These are phyloP conservation scores for Hydnomerulius pinastri DNA, from an alignment of 768 basidiomycete species.

Conservation along the genomic window DNA sequence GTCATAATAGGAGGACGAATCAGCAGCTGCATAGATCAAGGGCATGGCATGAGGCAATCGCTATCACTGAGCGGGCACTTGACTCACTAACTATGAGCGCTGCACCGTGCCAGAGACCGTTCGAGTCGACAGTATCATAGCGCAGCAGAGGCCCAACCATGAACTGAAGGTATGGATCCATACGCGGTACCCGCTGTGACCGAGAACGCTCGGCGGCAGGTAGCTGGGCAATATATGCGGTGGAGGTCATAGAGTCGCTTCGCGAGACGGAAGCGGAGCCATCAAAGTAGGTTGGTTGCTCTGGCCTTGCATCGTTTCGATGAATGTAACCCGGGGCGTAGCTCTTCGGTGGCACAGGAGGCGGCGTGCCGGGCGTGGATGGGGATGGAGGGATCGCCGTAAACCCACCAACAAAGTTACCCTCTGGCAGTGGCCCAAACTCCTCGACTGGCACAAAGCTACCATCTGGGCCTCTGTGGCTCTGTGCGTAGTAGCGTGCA, in stretches of 20 bases:
- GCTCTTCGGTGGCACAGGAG: constrained; percentile 48
- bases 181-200: constrained; percentile 56
- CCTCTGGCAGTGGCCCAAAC: constrained; percentile 61
- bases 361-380: constrained; percentile 42
- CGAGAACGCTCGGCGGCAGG: constrained; percentile 68
- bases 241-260: constrained; percentile 22
- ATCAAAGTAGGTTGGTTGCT: constrained; percentile 27
- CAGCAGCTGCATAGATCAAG: constrained; percentile 54
- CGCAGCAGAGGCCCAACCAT: constrained; percentile 92
- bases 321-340: constrained; percentile 5
- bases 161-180: constrained; percentile 82
- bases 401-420: constrained; percentile 58
- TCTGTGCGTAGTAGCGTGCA: constrained; percentile 24
- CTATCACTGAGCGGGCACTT: neutral
- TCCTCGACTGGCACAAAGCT: constrained; percentile 56
- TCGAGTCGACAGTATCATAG: constrained; percentile 83
- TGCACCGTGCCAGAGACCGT: constrained; percentile 84
- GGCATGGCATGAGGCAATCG: constrained; percentile 1
- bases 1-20: constrained; percentile 76
- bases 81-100: constrained; percentile 85
- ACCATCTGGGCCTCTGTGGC: constrained; percentile 49
- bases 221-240: constrained; percentile 46
- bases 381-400: constrained; percentile 34
- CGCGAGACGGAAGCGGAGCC: constrained; percentile 3
- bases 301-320: constrained; percentile 23